Conservation (phyloP, 208 protist species). For the Endotrypanum monterogeii region DNA sequence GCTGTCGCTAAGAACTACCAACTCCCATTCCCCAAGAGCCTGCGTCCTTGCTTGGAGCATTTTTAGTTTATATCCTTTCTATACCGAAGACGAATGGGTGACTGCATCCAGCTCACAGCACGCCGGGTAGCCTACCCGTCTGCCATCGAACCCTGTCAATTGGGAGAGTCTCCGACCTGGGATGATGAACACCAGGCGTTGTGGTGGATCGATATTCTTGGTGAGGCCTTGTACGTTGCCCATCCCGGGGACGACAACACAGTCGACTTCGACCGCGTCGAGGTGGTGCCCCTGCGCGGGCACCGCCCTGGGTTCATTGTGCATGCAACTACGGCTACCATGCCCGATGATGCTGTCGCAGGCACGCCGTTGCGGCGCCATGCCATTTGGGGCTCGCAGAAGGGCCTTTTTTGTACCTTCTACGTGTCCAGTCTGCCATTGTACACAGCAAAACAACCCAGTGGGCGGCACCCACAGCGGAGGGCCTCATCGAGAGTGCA, state of each 20-base stretch:
- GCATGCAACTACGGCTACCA: conserved; percentile 5
- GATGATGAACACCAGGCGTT: conserved; percentile 28
- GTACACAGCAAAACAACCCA: background rate
- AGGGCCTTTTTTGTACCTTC: conserved; percentile 18
- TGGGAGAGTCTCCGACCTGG: conserved; percentile 30
- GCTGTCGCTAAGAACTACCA: too few species aligned
- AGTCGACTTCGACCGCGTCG: conserved; percentile 29
- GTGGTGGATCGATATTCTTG: conserved; percentile 39
- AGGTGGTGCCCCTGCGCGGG: conserved; percentile 18
- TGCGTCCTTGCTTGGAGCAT: background rate
- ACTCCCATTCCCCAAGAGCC: too few species aligned
- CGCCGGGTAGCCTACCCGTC: conserved; percentile 17
- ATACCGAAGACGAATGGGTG: conserved; percentile 16
- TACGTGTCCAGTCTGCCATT: conserved; percentile 16
- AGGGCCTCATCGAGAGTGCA: background rate
- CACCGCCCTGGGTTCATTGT: conserved; percentile 29
- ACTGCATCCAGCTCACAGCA: conserved; percentile 33
- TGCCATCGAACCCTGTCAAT: conserved; percentile 7
- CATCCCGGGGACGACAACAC: conserved; percentile 7
- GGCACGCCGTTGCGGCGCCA: background rate
- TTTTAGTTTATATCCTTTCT: background rate
- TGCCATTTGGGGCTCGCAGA: conserved; percentile 31
- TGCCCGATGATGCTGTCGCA: background rate
- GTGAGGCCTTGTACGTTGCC: conserved; percentile 24
- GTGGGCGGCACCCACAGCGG: background rate